A percentile compares a stretch with the other conserved stretches of the same genome.
phyloP scores from a whole-genome alignment of 352 stramenopile genomes.

The Phytophthora sp. region DNA sequence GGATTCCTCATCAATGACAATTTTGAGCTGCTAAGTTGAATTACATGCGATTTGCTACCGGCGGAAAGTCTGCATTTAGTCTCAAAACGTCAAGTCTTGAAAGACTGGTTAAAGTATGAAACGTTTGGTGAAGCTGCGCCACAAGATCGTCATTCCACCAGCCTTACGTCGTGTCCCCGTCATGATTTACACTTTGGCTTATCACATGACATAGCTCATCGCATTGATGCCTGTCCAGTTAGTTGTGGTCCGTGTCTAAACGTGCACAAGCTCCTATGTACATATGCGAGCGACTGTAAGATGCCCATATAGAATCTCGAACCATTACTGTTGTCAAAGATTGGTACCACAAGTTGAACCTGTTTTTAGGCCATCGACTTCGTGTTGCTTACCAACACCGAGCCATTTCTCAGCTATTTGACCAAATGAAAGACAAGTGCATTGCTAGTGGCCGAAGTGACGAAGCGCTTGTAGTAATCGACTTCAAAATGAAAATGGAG shows the following conservation, averaged over 20 bases:
- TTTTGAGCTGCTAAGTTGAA: neutral
- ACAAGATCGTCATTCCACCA: too few relatives aligned
- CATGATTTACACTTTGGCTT: too few relatives aligned
- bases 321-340: neutral
- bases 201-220: too few relatives aligned
- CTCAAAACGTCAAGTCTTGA: neutral
- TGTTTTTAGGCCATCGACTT: conserved; percentile 18
- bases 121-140: neutral
- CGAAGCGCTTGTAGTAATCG: conserved; percentile 23
- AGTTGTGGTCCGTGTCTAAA: too few relatives aligned
- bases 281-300: neutral
- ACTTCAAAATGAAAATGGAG: conserved; percentile 23
- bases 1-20: conserved; percentile 13
- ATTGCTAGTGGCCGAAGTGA: neutral
- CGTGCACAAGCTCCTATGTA: too few relatives aligned
- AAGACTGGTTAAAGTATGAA: conserved; percentile 6
- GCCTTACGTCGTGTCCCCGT: too few relatives aligned
- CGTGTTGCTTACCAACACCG: conserved; percentile 13
- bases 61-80: neutral
- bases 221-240: too few relatives aligned
- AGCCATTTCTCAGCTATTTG: neutral
- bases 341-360: conserved; percentile 4
- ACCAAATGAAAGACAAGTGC: conserved; percentile 4
- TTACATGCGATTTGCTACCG: conserved; percentile 5
- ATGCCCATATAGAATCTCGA: neutral